phyloP scores from a whole-genome alignment of 768 basidiomycete genomes.

The Xerocomellus amylosporus region DNA sequence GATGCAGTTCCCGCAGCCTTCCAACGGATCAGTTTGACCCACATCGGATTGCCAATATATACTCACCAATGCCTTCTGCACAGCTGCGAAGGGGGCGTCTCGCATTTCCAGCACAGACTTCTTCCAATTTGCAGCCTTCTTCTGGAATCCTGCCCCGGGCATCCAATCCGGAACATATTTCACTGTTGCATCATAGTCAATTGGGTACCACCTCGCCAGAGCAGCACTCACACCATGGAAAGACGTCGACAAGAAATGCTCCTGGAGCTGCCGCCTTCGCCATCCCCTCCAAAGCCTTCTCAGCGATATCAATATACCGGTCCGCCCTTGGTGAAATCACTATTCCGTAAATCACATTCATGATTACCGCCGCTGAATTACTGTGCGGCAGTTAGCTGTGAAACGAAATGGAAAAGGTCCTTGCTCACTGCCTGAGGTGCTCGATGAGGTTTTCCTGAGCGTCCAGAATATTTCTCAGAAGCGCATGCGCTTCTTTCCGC shows the following conservation, averaged over 20 bases:
- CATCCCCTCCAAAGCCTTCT: conserved; percentile 50
- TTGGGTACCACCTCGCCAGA: background rate
- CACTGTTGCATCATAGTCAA: conserved; percentile 32
- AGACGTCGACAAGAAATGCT: conserved; percentile 50
- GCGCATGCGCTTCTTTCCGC: conserved; percentile 41
- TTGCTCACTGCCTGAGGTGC: conserved; percentile 49
- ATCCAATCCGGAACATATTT: conserved; percentile 53
- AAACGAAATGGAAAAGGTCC: background rate
- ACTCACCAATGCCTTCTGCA: conserved; percentile 39
- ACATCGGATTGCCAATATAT: background rate
- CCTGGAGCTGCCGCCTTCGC: conserved; percentile 50
- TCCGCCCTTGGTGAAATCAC: conserved; percentile 42
- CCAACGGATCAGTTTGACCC: background rate
- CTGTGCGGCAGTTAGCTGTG: conserved; percentile 26
- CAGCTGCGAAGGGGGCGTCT: conserved; percentile 42
- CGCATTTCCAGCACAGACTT: conserved; percentile 47
- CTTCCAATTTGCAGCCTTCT: conserved; percentile 50
- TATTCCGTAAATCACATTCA: conserved; percentile 54
- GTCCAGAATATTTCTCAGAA: conserved; percentile 45
- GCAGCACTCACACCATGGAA: conserved; percentile 39
- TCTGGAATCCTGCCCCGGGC: conserved; percentile 50
- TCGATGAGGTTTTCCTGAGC: conserved; percentile 44
- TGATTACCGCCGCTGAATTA: conserved; percentile 50
- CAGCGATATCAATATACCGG: conserved; percentile 49
- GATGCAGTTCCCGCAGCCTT: conserved; percentile 29